These are phyloP conservation scores for Pyrus betulifolia DNA, from an alignment of 306 rosid species.

Conservation along the genomic window DNA sequence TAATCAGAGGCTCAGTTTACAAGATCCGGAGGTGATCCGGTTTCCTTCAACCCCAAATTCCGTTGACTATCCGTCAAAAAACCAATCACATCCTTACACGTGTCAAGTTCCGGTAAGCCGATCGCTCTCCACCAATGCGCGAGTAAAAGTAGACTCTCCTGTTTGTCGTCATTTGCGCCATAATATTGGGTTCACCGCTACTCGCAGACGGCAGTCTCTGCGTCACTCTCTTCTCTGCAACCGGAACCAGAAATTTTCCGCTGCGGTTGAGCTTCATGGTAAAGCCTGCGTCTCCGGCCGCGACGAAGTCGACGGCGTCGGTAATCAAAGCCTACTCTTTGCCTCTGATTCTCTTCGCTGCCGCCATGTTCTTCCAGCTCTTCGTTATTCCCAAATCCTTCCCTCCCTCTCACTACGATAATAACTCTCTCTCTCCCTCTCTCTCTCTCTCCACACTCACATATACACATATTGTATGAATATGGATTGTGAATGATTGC, in stretches of 20 bases:
- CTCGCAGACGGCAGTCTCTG: not conserved
- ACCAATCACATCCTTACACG: not conserved
- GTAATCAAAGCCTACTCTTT: slow-evolving; percentile 54
- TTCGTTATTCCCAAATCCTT: slow-evolving; percentile 66
- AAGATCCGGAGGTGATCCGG: no score
- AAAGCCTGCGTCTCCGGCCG: slow-evolving; percentile 23
- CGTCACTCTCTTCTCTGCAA: not conserved
- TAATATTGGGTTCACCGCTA: not conserved
- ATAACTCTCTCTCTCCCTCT: slow-evolving; percentile 22
- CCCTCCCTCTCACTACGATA: slow-evolving; percentile 78
- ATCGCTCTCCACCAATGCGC: not conserved
- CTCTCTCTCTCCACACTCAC: no score
- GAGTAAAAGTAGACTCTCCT: not conserved
- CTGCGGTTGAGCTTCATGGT: slow-evolving; percentile 25
- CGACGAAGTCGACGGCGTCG: slow-evolving; percentile 36
- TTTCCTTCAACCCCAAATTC: not conserved
- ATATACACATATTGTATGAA: not conserved
- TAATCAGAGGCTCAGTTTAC: no score
- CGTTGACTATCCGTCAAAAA: no score
- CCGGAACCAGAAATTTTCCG: not conserved
- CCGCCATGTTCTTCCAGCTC: slow-evolving; percentile 70
- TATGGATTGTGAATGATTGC: not conserved
- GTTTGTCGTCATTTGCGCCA: not conserved
- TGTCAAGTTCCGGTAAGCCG: not conserved
- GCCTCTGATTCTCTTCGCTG: slow-evolving; percentile 60